These are phyloP conservation scores for Trametes hirsuta DNA, from an alignment of 1,284 basidiomycete species.

Conservation along the genomic window DNA sequence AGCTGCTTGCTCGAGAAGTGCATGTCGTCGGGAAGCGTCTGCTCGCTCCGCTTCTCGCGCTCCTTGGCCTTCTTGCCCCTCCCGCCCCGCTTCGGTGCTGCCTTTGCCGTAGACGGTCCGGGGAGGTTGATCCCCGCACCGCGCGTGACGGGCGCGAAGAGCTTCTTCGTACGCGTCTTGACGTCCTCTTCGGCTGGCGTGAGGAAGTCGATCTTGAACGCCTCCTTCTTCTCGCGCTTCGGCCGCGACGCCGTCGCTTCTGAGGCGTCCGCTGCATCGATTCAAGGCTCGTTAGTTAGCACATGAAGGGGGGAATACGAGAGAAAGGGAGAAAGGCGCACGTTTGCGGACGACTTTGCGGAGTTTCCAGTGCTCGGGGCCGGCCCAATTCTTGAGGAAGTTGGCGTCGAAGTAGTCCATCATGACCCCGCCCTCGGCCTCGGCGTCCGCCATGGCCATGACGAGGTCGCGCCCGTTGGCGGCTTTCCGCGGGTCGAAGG, in stretches of 20 bases:
- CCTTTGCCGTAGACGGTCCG: slow-evolving; percentile 48
- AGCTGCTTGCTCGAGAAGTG: slow-evolving; percentile 93
- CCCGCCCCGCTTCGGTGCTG: slow-evolving; percentile 47
- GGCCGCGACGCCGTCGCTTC: slow-evolving; percentile 55
- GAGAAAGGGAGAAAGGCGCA: slow-evolving; percentile 40
- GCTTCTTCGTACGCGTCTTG: slow-evolving; percentile 76
- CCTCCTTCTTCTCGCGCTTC: slow-evolving; percentile 80
- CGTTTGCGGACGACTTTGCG: slow-evolving; percentile 75
- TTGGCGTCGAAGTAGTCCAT: slow-evolving; percentile 95
- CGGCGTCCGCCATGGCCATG: slow-evolving; percentile 80
- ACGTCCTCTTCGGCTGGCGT: slow-evolving; percentile 62
- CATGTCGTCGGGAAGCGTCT: slow-evolving; percentile 94
- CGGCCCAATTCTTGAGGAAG: slow-evolving; percentile 95
- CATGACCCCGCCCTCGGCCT: slow-evolving; percentile 63
- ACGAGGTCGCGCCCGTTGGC: slow-evolving; percentile 80
- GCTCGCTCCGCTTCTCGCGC: slow-evolving; percentile 70
- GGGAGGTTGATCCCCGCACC: slow-evolving; percentile 72
- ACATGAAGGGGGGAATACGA: too few relatives aligned
- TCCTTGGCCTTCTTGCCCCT: slow-evolving; percentile 50
- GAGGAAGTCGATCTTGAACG: slow-evolving; percentile 89
- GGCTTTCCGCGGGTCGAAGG: slow-evolving; percentile 78
- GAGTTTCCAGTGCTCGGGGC: slow-evolving; percentile 98
- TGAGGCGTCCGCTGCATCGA: slow-evolving; percentile 48
- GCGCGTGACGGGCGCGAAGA: slow-evolving; percentile 79
- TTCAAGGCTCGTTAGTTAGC: neutral